A percentile compares a stretch with the other conserved stretches of the same genome.
These are phyloP conservation scores for Sclerotinia minor DNA, from an alignment of 2,329 filamentous ascomycete genomes.

Conservation along the genomic window DNA sequence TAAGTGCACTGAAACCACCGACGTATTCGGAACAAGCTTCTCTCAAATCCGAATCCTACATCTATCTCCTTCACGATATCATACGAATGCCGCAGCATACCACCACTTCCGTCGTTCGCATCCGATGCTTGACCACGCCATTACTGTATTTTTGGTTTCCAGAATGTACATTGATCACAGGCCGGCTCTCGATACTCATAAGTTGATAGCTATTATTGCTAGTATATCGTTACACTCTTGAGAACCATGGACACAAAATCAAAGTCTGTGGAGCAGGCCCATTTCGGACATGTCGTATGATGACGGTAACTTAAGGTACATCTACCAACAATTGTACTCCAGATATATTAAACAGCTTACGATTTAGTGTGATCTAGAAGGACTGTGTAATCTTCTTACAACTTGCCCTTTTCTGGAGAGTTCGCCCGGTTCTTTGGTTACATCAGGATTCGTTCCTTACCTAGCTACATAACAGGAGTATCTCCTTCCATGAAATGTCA, in stretches of 20 bases:
- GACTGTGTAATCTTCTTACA: conserved; percentile 9
- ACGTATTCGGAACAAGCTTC: neutral
- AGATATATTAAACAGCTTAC: neutral
- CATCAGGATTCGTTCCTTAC: conserved; percentile 9
- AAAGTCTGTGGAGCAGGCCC: neutral
- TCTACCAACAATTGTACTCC: neutral
- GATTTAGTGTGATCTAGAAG: conserved; percentile 16
- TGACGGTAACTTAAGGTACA: conserved; percentile 1
- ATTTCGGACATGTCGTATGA: conserved; percentile 8
- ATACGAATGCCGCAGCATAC: neutral
- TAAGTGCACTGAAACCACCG: neutral
- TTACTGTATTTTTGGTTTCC: neutral
- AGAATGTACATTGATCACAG: neutral
- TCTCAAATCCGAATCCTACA: neutral
- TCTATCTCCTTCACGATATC: neutral
- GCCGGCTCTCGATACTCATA: too few relatives aligned
- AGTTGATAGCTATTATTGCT: neutral
- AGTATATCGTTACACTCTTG: neutral
- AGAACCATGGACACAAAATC: neutral
- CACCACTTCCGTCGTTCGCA: neutral
- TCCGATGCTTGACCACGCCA: conserved; percentile 2
- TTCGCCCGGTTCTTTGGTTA: neutral
- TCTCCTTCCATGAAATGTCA: neutral
- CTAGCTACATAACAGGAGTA: neutral
- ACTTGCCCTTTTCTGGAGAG: conserved; percentile 9